A percentile compares a stretch with the other conserved stretches of the same genome.
phyloP scores from a whole-genome alignment of 345 rosid species.

The Rhodamnia rubescens region DNA sequence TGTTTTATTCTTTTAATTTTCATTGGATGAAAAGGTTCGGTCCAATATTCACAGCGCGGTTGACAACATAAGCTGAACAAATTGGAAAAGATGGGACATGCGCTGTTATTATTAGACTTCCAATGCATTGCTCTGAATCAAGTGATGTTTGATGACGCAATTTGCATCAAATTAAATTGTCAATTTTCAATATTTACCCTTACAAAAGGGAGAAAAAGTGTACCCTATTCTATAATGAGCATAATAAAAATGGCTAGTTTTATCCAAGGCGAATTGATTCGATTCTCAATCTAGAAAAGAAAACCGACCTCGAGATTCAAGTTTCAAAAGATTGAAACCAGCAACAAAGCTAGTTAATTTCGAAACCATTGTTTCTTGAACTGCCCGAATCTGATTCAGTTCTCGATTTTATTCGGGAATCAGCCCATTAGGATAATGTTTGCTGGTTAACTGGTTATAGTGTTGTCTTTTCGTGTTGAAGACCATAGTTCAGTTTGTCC shows the following conservation, averaged over 20 bases:
- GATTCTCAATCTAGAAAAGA: fast-evolving
- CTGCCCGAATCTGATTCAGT: no score
- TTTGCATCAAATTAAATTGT: neutral
- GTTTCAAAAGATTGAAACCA: neutral
- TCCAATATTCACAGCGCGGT: neutral
- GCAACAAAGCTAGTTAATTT: neutral
- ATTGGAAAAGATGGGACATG: neutral
- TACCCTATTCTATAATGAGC: neutral
- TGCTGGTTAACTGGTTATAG: neutral
- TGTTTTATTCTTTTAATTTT: neutral
- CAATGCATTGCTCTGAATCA: neutral
- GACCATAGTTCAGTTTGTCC: neutral
- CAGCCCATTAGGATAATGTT: neutral
- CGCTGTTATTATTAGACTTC: neutral
- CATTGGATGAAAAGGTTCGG: neutral
- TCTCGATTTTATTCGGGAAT: fast-evolving
- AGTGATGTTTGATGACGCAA: neutral
- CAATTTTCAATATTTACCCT: fast-evolving
- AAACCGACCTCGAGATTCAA: neutral
- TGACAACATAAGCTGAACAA: neutral
- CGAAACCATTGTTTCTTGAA: no score
- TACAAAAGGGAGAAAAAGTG: neutral
- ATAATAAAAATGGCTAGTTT: no score
- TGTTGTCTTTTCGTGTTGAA: neutral
- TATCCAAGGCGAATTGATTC: fast-evolving